A percentile compares a stretch with the other conserved stretches of the same genome.
These are phyloP conservation scores for Vachellia collinsii DNA, from an alignment of 306 rosid species.

Conservation along the genomic window DNA sequence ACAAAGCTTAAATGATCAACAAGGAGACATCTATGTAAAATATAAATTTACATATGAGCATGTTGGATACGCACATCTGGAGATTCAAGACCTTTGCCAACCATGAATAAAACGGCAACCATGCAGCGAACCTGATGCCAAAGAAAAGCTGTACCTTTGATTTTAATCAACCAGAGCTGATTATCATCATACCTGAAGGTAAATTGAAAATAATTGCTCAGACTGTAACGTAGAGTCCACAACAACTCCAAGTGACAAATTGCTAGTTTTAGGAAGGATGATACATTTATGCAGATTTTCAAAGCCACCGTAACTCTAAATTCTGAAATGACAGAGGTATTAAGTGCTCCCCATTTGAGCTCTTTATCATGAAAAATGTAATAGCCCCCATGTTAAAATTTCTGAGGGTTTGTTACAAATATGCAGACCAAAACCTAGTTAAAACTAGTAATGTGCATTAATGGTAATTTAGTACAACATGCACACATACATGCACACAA, in stretches of 20 bases:
- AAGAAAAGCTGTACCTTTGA: slow-evolving; percentile 89
- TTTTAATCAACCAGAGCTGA: slow-evolving; percentile 75
- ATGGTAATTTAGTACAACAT: neutral
- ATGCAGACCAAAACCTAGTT: neutral
- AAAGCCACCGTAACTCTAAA: slow-evolving; percentile 11
- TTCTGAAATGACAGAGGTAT: slow-evolving; percentile 18
- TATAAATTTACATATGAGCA: slow-evolving; percentile 27
- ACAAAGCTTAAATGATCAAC: slow-evolving; percentile 17
- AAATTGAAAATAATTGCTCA: slow-evolving; percentile 24
- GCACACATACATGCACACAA: neutral
- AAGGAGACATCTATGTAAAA: neutral
- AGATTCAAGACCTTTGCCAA: slow-evolving; percentile 87
- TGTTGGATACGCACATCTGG: slow-evolving; percentile 67
- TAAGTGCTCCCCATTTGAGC: slow-evolving; percentile 1
- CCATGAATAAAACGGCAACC: slow-evolving; percentile 82
- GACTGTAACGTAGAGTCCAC: slow-evolving; percentile 23
- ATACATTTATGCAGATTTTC: neutral
- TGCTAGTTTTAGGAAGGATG: slow-evolving; percentile 8
- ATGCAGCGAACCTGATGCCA: slow-evolving; percentile 99
- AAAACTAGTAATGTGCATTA: neutral
- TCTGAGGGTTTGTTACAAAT: neutral
- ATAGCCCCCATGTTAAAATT: neutral
- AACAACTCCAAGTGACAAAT: slow-evolving; percentile 24
- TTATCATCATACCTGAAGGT: slow-evolving; percentile 66
- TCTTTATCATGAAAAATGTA: neutral